phyloP scores from a whole-genome alignment of 176 grass and related monocot species.

The Hordeum marinum region DNA sequence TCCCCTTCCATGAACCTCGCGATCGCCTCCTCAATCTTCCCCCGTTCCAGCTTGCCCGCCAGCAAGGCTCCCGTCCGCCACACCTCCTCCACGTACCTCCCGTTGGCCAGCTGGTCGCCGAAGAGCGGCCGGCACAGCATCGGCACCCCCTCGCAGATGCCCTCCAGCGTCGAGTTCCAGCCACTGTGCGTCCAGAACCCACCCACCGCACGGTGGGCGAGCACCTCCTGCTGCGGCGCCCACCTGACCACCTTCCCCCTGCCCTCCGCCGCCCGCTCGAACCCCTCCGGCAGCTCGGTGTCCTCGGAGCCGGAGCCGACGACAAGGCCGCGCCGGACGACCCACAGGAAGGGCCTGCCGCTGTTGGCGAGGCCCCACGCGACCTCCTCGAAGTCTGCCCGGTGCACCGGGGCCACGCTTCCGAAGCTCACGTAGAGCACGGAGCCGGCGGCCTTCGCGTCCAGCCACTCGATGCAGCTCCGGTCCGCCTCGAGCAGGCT shows the following conservation, averaged over 20 bases:
- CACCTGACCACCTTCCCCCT: conserved; percentile 21
- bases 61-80: conserved; percentile 1
- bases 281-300: not conserved
- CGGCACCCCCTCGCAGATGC: conserved; percentile 14
- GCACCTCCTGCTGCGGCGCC: conserved; percentile 36
- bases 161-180: conserved; percentile 45
- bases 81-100: conserved; percentile 1
- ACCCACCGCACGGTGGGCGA: not conserved
- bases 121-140: conserved; percentile 13
- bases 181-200: conserved; percentile 36
- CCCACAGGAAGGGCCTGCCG: conserved; percentile 20
- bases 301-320: not conserved
- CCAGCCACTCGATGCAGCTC: conserved; percentile 29
- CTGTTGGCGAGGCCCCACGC: conserved; percentile 15
- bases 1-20: conserved; percentile 1
- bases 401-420: not conserved
- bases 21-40: not conserved
- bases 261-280: not conserved
- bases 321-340: not conserved
- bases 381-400: not conserved
- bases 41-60: not conserved
- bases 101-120: not conserved
- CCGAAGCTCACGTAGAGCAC: conserved; percentile 46
- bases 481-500: conserved; percentile 12
- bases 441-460: not conserved